A percentile compares a stretch with the other conserved stretches of the same genome.
phyloP scores from a whole-genome alignment of 2,329 filamentous ascomycete species.

The Aspergillus glaucus region DNA sequence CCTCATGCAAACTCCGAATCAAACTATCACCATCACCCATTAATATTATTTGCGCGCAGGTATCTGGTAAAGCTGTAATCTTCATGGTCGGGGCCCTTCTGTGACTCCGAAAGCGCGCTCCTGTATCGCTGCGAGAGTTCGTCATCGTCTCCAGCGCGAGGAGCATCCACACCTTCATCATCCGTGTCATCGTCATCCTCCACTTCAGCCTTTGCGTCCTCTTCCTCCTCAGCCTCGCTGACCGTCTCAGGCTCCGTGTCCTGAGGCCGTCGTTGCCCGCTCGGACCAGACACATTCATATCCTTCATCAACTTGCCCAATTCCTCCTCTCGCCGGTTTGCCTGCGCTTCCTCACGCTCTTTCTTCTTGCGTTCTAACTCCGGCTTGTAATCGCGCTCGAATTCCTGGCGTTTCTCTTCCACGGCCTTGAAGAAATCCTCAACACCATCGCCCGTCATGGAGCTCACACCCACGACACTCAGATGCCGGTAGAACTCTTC shows the following conservation, averaged over 20 bases:
- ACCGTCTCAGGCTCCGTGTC: constrained; percentile 37
- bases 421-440: constrained; percentile 93
- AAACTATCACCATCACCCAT: constrained; percentile 14
- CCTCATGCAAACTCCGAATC: background rate
- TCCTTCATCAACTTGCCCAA: constrained; percentile 91
- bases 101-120: constrained; percentile 59
- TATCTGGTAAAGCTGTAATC: constrained; percentile 50
- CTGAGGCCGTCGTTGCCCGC: constrained; percentile 16
- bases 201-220: constrained; percentile 39
- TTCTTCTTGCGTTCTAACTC: constrained; percentile 71
- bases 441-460: constrained; percentile 84
- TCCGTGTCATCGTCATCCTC: constrained; percentile 46
- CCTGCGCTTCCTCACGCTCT: constrained; percentile 70
- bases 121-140: constrained; percentile 71
- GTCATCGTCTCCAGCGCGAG: constrained; percentile 54
- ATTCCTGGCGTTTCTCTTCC: constrained; percentile 78
- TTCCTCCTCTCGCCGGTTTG: constrained; percentile 67
- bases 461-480: constrained; percentile 85
- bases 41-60: constrained; percentile 34
- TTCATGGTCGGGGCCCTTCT: constrained; percentile 33
- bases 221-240: constrained; percentile 48
- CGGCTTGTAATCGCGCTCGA: constrained; percentile 82
- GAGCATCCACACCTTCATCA: constrained; percentile 48
- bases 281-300: constrained; percentile 59
- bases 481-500: constrained; percentile 97